phyloP scores from a whole-genome alignment of 2,329 filamentous ascomycete species.

The Knufia petricola region DNA sequence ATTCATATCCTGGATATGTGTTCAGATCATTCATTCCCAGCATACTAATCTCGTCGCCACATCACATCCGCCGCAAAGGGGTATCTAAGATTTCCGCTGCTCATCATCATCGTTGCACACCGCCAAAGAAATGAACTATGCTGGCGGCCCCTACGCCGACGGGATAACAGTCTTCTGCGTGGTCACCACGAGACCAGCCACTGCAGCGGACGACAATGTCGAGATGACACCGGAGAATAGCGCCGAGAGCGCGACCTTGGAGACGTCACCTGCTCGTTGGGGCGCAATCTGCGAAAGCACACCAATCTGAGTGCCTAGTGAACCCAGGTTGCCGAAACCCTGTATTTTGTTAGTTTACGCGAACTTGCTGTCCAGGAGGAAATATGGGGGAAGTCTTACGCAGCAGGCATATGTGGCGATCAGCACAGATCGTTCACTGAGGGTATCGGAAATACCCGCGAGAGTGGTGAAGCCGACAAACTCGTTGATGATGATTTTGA shows the following conservation, averaged over 20 bases:
- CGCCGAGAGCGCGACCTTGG: slow-evolving; percentile 64
- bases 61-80: background rate
- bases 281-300: slow-evolving; percentile 75
- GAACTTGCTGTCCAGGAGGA: slow-evolving; percentile 1
- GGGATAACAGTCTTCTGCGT: background rate
- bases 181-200: slow-evolving; percentile 63
- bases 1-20: no score
- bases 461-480: slow-evolving; percentile 62
- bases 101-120: no score
- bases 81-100: no score
- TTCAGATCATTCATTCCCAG: no score
- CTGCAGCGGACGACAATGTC: slow-evolving; percentile 67
- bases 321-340: slow-evolving; percentile 76
- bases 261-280: slow-evolving; percentile 62
- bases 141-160: background rate
- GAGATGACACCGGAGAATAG: slow-evolving; percentile 68
- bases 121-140: no score
- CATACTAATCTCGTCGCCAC: no score
- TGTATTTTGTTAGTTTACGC: slow-evolving; percentile 14
- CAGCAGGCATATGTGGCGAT: slow-evolving; percentile 83
- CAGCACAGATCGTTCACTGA: slow-evolving; percentile 62
- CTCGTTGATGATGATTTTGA: slow-evolving; percentile 81
- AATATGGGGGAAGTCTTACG: slow-evolving; percentile 27
- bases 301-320: slow-evolving; percentile 81
- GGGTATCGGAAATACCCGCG: slow-evolving; percentile 42